A percentile compares a stretch with the other conserved stretches of the same genome.
These are phyloP conservation scores for Phellopilus nigrolimitatus DNA, from an alignment of 1,284 basidiomycete species.

Conservation along the genomic window DNA sequence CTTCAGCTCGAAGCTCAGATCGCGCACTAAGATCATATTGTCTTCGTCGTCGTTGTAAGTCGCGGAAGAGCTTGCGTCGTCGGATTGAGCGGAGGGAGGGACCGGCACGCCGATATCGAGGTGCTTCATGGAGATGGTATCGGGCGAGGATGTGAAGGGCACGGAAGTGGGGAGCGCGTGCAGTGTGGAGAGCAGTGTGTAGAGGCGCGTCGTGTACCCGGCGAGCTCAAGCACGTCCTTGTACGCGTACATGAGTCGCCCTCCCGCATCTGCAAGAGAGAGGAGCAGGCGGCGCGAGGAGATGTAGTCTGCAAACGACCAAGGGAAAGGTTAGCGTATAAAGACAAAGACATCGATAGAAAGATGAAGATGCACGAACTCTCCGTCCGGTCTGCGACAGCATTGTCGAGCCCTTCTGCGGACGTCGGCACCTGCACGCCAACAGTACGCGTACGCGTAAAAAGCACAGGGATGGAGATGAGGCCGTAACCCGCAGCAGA, in stretches of 20 bases:
- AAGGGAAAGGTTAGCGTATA: too few species aligned
- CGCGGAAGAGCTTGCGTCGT: background rate
- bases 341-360: too few species aligned
- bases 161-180: conserved; percentile 65
- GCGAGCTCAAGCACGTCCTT: conserved; percentile 92
- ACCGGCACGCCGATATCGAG: conserved; percentile 77
- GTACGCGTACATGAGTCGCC: conserved; percentile 87
- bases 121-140: conserved; percentile 54
- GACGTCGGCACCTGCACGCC: conserved; percentile 35
- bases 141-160: conserved; percentile 30
- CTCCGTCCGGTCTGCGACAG: conserved; percentile 58
- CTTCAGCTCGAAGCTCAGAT: conserved; percentile 46
- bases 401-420: conserved; percentile 26
- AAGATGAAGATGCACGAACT: conserved; percentile 41
- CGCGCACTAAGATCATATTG: conserved; percentile 15
- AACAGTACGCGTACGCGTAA: conserved; percentile 46
- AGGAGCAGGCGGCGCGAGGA: conserved; percentile 91
- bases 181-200: conserved; percentile 82
- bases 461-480: conserved; percentile 84
- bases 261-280: conserved; percentile 92
- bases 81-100: conserved; percentile 5
- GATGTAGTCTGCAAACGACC: conserved; percentile 69
- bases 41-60: conserved; percentile 26
- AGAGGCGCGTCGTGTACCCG: conserved; percentile 87
- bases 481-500: conserved; percentile 85